Percentiles rank a stretch among this genome's conserved stretches.
Evolutionary conservation across 352 stramenopile species (phyloP).

Genomic region (Phytophthora citricola): DNA sequence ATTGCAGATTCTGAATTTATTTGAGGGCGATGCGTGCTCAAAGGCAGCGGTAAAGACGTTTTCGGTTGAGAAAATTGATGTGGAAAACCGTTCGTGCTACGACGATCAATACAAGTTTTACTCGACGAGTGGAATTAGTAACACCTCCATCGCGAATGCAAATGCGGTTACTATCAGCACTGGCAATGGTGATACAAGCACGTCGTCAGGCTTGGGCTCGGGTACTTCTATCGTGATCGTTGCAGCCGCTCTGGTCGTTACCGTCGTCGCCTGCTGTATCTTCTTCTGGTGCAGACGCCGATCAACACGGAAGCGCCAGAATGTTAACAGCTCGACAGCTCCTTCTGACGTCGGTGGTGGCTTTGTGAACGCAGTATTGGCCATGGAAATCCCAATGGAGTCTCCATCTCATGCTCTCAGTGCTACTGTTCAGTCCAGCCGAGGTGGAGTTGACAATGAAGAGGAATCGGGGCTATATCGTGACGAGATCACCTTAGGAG

Average conservation of each 20-base stretch:
- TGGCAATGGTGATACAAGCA: neutral
- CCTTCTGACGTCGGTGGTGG: constrained; percentile 1
- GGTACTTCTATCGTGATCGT: constrained; percentile 7
- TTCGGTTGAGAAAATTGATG: too few relatives aligned
- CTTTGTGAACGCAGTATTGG: constrained; percentile 2
- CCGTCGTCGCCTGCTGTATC: neutral
- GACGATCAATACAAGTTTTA: too few relatives aligned
- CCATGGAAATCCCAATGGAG: constrained; percentile 7
- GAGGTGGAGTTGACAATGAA: neutral
- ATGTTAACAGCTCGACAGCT: neutral
- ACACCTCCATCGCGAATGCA: neutral
- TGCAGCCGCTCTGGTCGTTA: neutral
- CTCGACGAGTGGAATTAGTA: too few relatives aligned
- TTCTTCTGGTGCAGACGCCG: constrained; percentile 3
- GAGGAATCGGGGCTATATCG: neutral
- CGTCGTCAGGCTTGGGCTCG: neutral
- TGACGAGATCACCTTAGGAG: constrained; percentile 31
- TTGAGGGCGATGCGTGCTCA: too few relatives aligned
- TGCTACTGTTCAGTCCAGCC: neutral
- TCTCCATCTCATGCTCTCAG: neutral
- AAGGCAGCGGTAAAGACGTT: too few relatives aligned
- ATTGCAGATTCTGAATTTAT: too few relatives aligned
- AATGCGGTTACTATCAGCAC: neutral
- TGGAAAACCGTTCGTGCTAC: too few relatives aligned
- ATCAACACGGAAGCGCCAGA: neutral